Evolutionary conservation across 192 early-diverging fungal species (phyloP).

Genomic region (Linnemannia hyalina): DNA sequence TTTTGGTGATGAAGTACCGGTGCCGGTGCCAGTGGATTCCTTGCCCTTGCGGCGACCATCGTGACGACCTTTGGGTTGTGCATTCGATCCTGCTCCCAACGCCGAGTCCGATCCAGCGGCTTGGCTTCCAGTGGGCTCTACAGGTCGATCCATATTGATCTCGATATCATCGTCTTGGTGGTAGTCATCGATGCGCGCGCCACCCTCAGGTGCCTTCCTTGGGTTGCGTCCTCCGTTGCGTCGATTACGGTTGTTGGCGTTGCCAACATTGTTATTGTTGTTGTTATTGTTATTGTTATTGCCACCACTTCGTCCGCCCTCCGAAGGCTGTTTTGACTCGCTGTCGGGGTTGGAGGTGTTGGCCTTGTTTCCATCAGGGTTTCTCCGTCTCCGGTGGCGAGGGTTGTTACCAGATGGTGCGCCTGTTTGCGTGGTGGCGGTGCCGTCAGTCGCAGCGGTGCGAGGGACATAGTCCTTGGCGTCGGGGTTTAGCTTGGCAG

Average conservation of each 20-base stretch:
- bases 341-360: background rate
- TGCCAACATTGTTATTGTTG: background rate
- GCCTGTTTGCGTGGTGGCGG: background rate
- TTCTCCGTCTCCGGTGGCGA: conserved; percentile 23
- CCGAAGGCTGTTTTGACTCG: conserved; percentile 8
- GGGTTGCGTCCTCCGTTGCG: conserved; percentile 29
- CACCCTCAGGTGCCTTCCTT: conserved; percentile 16
- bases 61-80: conserved; percentile 19
- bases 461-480: conserved; percentile 55
- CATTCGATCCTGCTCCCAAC: conserved; percentile 1
- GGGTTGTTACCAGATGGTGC: conserved; percentile 10
- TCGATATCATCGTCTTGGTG: conserved; percentile 49
- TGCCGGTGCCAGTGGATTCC: background rate
- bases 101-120: background rate
- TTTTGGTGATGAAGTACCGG: conserved; percentile 14
- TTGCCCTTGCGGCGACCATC: conserved; percentile 41
- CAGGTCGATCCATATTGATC: conserved; percentile 47
- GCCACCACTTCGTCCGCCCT: background rate
- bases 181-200: conserved; percentile 44
- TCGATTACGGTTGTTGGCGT: conserved; percentile 30
- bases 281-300: conserved; percentile 15
- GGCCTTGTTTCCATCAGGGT: conserved; percentile 12
- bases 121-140: conserved; percentile 16
- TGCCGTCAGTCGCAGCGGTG: background rate
- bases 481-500: conserved; percentile 38